Conservation (phyloP, 2,329 filamentous ascomycete species). For the Aspergillus intermedius region DNA sequence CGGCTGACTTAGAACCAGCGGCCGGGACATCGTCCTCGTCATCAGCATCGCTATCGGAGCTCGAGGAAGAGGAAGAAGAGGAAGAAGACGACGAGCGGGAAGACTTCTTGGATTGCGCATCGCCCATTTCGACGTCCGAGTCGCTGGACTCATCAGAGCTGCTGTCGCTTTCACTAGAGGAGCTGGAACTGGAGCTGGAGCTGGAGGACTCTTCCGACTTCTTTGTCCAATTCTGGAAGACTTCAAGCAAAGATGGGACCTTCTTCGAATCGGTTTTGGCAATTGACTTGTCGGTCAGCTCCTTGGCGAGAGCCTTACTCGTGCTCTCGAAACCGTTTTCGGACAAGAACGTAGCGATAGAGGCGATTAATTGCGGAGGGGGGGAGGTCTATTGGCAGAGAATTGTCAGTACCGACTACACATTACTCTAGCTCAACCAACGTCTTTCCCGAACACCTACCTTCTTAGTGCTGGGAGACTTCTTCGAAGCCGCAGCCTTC, state of each 20-base stretch:
- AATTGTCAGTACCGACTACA: not conserved
- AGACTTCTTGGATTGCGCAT: slow-evolving; percentile 27
- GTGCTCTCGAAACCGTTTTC: slow-evolving; percentile 60
- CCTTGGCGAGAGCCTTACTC: slow-evolving; percentile 56
- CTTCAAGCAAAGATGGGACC: slow-evolving; percentile 35
- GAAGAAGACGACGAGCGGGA: slow-evolving; percentile 23
- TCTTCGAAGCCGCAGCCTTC: slow-evolving; percentile 16
- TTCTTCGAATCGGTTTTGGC: slow-evolving; percentile 18
- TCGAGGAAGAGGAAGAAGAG: slow-evolving; percentile 30
- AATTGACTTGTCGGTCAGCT: slow-evolving; percentile 40
- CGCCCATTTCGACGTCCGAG: slow-evolving; percentile 39
- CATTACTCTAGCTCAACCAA: not conserved
- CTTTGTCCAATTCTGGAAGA: slow-evolving; percentile 28
- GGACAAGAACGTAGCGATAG: slow-evolving; percentile 61
- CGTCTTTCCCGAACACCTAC: slow-evolving; percentile 1
- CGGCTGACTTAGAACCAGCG: slow-evolving; percentile 28
- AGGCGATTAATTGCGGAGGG: slow-evolving; percentile 57
- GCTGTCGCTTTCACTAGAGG: slow-evolving; percentile 21
- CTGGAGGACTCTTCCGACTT: slow-evolving; percentile 13
- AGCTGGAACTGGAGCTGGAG: slow-evolving; percentile 10
- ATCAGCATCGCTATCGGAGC: slow-evolving; percentile 47
- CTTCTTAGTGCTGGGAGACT: slow-evolving; percentile 20
- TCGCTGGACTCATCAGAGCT: slow-evolving; percentile 32
- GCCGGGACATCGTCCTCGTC: slow-evolving; percentile 43
- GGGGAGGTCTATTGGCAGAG: slow-evolving; percentile 30